Percentiles rank a stretch among this genome's conserved stretches.
Conservation (phyloP, 495 filamentous ascomycete genomes). For the Neohortaea acidophila region DNA sequence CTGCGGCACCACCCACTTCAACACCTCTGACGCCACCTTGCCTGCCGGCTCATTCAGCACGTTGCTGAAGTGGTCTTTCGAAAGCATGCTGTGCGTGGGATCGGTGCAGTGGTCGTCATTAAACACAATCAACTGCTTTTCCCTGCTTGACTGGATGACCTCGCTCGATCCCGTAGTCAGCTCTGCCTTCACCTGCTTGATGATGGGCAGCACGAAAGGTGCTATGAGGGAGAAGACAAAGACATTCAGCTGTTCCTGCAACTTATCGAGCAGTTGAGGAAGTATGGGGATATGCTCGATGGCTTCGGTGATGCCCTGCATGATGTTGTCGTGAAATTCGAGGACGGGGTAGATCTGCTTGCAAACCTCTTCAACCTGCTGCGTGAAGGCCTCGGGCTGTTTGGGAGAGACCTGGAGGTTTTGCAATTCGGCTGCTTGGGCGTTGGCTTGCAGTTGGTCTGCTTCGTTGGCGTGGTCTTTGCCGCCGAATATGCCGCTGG, state of each 20-base stretch:
- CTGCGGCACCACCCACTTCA: slow-evolving; percentile 74
- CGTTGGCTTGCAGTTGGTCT: slow-evolving; percentile 35
- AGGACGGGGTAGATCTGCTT: slow-evolving; percentile 70
- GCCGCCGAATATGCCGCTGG: slow-evolving; percentile 55
- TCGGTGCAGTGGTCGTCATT: slow-evolving; percentile 57
- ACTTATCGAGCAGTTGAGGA: slow-evolving; percentile 60
- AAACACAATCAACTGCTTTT: slow-evolving; percentile 74
- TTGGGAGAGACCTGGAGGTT: slow-evolving; percentile 50
- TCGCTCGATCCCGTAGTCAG: slow-evolving; percentile 70
- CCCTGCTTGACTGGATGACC: slow-evolving; percentile 63
- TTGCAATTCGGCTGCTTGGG: slow-evolving; percentile 44
- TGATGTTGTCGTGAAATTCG: slow-evolving; percentile 74
- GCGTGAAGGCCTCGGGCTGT: slow-evolving; percentile 60
- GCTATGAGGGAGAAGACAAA: slow-evolving; percentile 79
- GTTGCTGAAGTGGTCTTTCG: slow-evolving; percentile 73
- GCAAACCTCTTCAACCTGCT: slow-evolving; percentile 48
- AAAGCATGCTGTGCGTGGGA: slow-evolving; percentile 91
- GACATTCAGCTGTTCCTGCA: slow-evolving; percentile 54
- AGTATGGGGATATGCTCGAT: slow-evolving; percentile 70
- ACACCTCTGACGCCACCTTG: slow-evolving; percentile 56
- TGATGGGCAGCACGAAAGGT: slow-evolving; percentile 70
- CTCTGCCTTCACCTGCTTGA: slow-evolving; percentile 70
- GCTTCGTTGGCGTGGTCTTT: slow-evolving; percentile 55
- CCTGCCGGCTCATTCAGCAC: slow-evolving; percentile 80
- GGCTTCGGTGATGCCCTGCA: slow-evolving; percentile 58